These are phyloP conservation scores for Thermothelomyces thermophilus DNA, from an alignment of 2,329 filamentous ascomycete species.

Conservation along the genomic window DNA sequence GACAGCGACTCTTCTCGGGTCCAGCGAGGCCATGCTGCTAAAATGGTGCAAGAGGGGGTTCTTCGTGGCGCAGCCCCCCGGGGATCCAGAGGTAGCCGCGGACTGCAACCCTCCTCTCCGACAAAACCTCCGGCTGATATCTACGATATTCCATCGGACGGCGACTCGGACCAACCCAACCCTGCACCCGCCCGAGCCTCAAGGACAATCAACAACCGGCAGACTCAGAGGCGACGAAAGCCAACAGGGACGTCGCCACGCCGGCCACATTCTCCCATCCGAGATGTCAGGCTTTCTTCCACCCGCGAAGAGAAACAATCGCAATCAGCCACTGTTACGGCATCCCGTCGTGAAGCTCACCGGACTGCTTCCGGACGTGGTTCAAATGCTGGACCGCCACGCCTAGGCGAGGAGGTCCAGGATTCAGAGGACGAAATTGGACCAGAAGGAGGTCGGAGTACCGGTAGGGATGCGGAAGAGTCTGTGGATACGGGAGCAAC, in stretches of 20 bases:
- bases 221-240: not conserved
- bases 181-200: not conserved
- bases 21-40: not conserved
- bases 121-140: not conserved
- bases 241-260: not conserved
- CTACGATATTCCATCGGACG: conserved; percentile 5
- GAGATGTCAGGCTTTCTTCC: not conserved
- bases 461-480: not conserved
- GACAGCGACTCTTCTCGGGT: not conserved
- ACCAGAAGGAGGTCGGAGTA: not conserved
- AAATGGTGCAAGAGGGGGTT: not conserved
- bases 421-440: not conserved
- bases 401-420: not conserved
- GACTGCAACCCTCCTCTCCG: conserved; percentile 4
- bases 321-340: not conserved
- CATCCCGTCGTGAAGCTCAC: not conserved
- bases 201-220: not conserved
- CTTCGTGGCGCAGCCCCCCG: not conserved
- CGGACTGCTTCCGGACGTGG: not conserved
- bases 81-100: not conserved
- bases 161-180: not conserved
- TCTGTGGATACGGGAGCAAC: not conserved
- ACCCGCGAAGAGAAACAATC: not conserved
- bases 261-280: not conserved
- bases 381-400: not conserved